phyloP scores from a whole-genome alignment of 768 basidiomycete species.

The Phlebiopsis gigantea region DNA sequence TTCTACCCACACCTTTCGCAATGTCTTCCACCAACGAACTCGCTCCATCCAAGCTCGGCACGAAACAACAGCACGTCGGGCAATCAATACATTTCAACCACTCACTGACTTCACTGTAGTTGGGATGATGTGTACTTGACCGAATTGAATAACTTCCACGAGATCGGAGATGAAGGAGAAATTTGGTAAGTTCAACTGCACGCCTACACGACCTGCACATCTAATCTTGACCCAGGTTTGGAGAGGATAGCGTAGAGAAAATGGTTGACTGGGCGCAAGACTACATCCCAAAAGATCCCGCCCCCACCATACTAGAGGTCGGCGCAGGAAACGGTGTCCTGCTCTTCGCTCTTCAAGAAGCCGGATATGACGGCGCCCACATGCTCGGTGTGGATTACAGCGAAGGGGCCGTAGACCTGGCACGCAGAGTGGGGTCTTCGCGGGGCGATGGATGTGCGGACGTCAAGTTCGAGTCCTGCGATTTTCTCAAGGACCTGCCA shows the following conservation, averaged over 20 bases:
- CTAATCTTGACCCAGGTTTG: conserved; percentile 57
- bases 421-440: conserved; percentile 45
- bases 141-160: conserved; percentile 68
- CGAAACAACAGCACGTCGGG: conserved; percentile 71
- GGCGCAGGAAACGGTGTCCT: conserved; percentile 79
- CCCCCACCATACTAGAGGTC: conserved; percentile 58
- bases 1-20: conserved; percentile 14
- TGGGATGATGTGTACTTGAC: conserved; percentile 75
- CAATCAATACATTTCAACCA: no score
- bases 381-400: conserved; percentile 78
- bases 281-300: conserved; percentile 44
- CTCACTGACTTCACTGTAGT: conserved; percentile 30
- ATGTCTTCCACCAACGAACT: conserved; percentile 36
- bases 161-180: conserved; percentile 81
- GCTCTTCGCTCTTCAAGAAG: conserved; percentile 64
- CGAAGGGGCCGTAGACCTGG: conserved; percentile 59
- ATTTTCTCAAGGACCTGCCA: conserved; percentile 60
- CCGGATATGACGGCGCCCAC: conserved; percentile 48
- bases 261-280: conserved; percentile 72
- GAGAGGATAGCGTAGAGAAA: conserved; percentile 65
- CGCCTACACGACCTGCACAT: background rate
- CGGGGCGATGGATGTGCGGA: conserved; percentile 29
- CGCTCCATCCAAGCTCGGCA: conserved; percentile 70
- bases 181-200: conserved; percentile 52
- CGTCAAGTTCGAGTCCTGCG: conserved; percentile 54